Percentiles rank a stretch among this genome's conserved stretches.
Conservation (phyloP, 805 yeast genomes). For the Clavispora phyllophila region DNA sequence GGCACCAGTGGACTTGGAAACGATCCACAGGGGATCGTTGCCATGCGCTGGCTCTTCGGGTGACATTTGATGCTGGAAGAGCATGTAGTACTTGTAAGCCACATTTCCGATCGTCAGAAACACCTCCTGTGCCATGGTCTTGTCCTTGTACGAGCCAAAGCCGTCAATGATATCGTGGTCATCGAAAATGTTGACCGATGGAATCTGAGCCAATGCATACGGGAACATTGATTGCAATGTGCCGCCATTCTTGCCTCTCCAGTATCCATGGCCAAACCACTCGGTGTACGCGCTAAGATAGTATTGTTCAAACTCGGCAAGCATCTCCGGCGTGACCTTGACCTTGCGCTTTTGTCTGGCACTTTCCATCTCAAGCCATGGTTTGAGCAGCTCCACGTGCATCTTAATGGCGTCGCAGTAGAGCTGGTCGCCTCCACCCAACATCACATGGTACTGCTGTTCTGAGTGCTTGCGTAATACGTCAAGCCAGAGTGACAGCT, state of each 20-base stretch:
- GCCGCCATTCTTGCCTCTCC: slow-evolving; percentile 65
- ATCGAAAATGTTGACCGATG: slow-evolving; percentile 81
- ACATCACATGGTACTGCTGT: slow-evolving; percentile 80
- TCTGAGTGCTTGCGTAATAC: slow-evolving; percentile 61
- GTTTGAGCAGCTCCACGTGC: slow-evolving; percentile 46
- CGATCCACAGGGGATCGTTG: slow-evolving; percentile 54
- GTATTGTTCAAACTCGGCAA: slow-evolving; percentile 53
- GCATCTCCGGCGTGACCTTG: slow-evolving; percentile 44
- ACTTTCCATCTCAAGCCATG: slow-evolving; percentile 60
- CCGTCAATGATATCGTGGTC: slow-evolving; percentile 98
- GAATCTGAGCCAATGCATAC: slow-evolving; percentile 73
- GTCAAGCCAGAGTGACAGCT: slow-evolving; percentile 82
- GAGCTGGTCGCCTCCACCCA: slow-evolving; percentile 97
- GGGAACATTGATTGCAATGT: slow-evolving; percentile 70
- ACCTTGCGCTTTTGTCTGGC: slow-evolving; percentile 37
- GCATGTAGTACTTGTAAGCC: slow-evolving; percentile 82
- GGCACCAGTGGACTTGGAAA: slow-evolving; percentile 56
- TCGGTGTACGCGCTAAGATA: slow-evolving; percentile 69
- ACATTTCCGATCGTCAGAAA: slow-evolving; percentile 68
- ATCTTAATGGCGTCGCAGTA: slow-evolving; percentile 79
- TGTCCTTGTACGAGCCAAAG: slow-evolving; percentile 79
- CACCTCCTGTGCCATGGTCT: slow-evolving; percentile 66
- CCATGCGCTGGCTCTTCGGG: slow-evolving; percentile 36
- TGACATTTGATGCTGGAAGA: slow-evolving; percentile 82
- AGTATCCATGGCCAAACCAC: slow-evolving; percentile 90